Evolutionary conservation across 805 yeast genomes (phyloP).

Genomic region (Yarrowia hollandica): DNA sequence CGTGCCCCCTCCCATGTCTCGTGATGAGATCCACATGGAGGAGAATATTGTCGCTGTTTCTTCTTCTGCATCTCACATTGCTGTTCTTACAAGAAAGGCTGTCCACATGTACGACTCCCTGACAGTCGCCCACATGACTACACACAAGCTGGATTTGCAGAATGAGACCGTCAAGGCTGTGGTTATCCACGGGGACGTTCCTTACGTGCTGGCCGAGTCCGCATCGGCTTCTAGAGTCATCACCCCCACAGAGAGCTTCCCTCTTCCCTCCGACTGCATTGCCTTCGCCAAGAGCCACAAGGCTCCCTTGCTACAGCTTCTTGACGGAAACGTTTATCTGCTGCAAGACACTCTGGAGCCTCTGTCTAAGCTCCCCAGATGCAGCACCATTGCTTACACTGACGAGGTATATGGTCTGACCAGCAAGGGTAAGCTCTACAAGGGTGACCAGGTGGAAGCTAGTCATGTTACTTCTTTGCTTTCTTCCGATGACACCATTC

Average conservation of each 20-base stretch:
- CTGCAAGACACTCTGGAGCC: slow-evolving; percentile 8
- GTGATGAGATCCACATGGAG: slow-evolving; percentile 59
- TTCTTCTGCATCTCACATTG: slow-evolving; percentile 50
- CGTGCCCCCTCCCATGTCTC: slow-evolving; percentile 93
- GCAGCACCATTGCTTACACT: slow-evolving; percentile 46
- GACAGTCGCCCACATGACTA: neutral
- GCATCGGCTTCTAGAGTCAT: slow-evolving; percentile 19
- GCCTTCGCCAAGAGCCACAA: slow-evolving; percentile 20
- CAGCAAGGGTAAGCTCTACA: slow-evolving; percentile 69
- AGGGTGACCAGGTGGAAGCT: slow-evolving; percentile 58
- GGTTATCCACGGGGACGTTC: slow-evolving; percentile 53
- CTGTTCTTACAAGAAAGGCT: slow-evolving; percentile 40
- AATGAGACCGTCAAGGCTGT: slow-evolving; percentile 37
- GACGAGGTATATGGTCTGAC: slow-evolving; percentile 68
- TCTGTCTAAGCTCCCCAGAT: slow-evolving; percentile 65
- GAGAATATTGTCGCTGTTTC: slow-evolving; percentile 65
- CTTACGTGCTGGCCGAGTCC: slow-evolving; percentile 54
- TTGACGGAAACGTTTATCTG: slow-evolving; percentile 8
- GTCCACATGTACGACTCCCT: slow-evolving; percentile 11
- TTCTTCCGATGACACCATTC: slow-evolving; percentile 66
- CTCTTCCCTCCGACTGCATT: slow-evolving; percentile 18
- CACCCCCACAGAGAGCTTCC: neutral
- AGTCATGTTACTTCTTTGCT: slow-evolving; percentile 80
- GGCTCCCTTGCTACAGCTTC: slow-evolving; percentile 10
- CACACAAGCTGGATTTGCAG: slow-evolving; percentile 1